These are phyloP conservation scores for Colletotrichum tropicale DNA, from an alignment of 2,329 filamentous ascomycete genomes.

Conservation along the genomic window DNA sequence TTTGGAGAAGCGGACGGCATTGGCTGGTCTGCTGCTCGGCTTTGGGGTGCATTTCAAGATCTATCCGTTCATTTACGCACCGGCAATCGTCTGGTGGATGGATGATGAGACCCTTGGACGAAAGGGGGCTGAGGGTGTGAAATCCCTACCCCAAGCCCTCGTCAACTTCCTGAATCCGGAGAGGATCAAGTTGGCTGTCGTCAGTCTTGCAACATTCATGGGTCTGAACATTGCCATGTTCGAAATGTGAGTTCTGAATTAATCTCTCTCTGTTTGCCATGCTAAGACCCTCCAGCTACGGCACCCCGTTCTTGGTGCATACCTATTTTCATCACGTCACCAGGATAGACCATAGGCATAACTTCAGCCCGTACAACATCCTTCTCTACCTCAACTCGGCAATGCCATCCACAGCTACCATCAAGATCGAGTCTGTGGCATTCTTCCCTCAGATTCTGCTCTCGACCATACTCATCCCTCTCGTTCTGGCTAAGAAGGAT, in stretches of 20 bases:
- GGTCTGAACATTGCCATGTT: constrained; percentile 82
- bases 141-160: constrained; percentile 27
- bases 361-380: constrained; percentile 96
- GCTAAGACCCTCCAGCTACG: constrained; percentile 62
- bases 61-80: constrained; percentile 95
- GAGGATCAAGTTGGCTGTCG: constrained; percentile 62
- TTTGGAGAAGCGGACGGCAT: constrained; percentile 59
- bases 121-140: background rate
- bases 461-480: constrained; percentile 75
- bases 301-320: constrained; percentile 80
- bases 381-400: constrained; percentile 87
- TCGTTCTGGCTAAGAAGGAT: constrained; percentile 80
- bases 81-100: constrained; percentile 82
- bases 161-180: constrained; percentile 54
- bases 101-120: constrained; percentile 55
- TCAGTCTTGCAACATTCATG: constrained; percentile 76
- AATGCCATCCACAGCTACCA: constrained; percentile 40
- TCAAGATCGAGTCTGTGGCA: constrained; percentile 76
- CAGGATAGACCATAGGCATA: constrained; percentile 94
- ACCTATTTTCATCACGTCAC: constrained; percentile 93
- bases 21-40: constrained; percentile 80
- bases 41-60: constrained; percentile 97
- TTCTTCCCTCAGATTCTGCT: constrained; percentile 89
- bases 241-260: constrained; percentile 56
- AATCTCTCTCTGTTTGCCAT: background rate